Evolutionary conservation across 306 rosid species (phyloP).

Genomic region (Medicago lupulina): DNA sequence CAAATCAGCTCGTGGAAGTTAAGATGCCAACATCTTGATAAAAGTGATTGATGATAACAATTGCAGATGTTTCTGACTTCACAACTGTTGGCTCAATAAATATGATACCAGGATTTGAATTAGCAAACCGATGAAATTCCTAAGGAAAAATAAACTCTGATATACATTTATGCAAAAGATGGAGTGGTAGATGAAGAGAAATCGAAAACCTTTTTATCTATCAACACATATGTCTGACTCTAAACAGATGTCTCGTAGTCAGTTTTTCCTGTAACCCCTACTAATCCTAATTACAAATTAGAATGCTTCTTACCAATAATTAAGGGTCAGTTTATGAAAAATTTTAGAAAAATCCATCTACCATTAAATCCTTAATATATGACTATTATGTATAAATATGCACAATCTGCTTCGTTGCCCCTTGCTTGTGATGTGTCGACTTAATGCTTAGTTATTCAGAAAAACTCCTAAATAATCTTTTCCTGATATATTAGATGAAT

Average conservation of each 20-base stretch:
- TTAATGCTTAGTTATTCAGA: not conserved
- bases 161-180: slow-evolving; percentile 7
- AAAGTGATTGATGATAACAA: slow-evolving; percentile 12
- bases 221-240: not conserved
- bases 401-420: slow-evolving; percentile 17
- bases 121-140: not conserved
- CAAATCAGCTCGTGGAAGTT: slow-evolving; percentile 5
- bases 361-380: slow-evolving; percentile 9
- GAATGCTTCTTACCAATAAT: slow-evolving; percentile 22
- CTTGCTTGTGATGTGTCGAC: not conserved
- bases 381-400: not conserved
- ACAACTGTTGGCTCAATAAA: not conserved
- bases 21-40: slow-evolving; percentile 6
- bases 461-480: slow-evolving; percentile 17
- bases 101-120: not conserved
- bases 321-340: not conserved
- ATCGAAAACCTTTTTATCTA: slow-evolving; percentile 1
- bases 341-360: slow-evolving; percentile 4
- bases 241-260: slow-evolving; percentile 4
- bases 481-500: slow-evolving; percentile 65
- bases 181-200: not conserved
- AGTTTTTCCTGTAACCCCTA: not conserved
- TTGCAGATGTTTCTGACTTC: slow-evolving; percentile 7
- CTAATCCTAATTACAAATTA: not conserved
- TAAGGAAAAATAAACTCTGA: not conserved